Percentiles rank a stretch among this genome's conserved stretches.
These are phyloP conservation scores for Parachaetomium inaequale DNA, from an alignment of 495 filamentous ascomycete genomes.

Conservation along the genomic window DNA sequence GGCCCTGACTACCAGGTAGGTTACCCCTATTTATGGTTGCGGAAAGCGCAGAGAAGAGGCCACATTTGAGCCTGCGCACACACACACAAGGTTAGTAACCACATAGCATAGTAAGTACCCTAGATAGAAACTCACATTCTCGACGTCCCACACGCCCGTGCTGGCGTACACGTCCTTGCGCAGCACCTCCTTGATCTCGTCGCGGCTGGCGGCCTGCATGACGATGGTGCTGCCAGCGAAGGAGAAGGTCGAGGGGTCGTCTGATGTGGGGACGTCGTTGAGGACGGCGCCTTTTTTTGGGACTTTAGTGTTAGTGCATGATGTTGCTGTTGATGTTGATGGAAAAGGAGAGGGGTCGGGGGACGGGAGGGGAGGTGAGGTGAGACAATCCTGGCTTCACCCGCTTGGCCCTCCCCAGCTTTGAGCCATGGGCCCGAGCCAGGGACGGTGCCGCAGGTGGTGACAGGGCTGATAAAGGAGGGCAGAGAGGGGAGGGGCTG, in stretches of 20 bases:
- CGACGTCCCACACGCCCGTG: conserved; percentile 78
- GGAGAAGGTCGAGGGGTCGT: conserved; percentile 53
- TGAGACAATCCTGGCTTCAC: too few species aligned
- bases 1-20: not conserved
- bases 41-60: conserved; percentile 43
- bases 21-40: conserved; percentile 24
- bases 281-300: conserved; percentile 60
- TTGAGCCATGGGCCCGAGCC: too few species aligned
- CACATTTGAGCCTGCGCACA: conserved; percentile 38
- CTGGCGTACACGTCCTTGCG: conserved; percentile 68
- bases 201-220: conserved; percentile 57
- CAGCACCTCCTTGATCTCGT: conserved; percentile 63
- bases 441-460: too few species aligned
- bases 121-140: conserved; percentile 52
- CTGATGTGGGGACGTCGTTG: conserved; percentile 59
- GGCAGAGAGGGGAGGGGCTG: not conserved
- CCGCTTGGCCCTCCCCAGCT: not conserved
- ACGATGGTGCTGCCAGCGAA: conserved; percentile 71
- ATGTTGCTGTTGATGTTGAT: too few species aligned
- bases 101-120: not conserved
- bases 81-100: not conserved
- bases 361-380: too few species aligned
- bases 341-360: too few species aligned
- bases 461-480: not conserved
- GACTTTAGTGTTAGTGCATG: not conserved